phyloP scores from a whole-genome alignment of 1,284 basidiomycete species.

The Trichosporon sp. region DNA sequence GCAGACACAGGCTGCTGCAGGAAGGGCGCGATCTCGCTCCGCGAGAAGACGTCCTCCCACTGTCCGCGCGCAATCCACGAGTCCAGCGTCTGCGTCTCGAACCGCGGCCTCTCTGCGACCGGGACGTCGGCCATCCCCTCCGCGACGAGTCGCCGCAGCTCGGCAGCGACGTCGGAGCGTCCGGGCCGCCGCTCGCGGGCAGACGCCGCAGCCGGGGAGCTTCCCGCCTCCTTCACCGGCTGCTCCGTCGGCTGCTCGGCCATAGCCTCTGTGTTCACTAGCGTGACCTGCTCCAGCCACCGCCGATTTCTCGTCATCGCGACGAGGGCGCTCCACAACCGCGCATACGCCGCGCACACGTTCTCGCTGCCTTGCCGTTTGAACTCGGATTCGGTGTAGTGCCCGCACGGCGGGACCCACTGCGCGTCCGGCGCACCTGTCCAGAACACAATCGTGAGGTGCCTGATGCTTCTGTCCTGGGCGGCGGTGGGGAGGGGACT shows the following conservation, averaged over 20 bases:
- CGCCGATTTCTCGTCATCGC: too few relatives aligned
- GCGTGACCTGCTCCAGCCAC: too few relatives aligned
- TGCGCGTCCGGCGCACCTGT: background rate
- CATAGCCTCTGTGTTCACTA: too few relatives aligned
- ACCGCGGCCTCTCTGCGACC: background rate
- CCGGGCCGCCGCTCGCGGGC: too few relatives aligned
- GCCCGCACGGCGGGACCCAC: background rate
- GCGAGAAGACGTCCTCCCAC: background rate
- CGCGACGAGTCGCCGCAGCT: background rate
- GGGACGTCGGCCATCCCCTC: background rate
- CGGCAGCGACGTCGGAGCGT: too few relatives aligned
- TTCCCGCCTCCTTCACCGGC: too few relatives aligned
- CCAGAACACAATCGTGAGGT: background rate
- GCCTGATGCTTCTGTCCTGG: background rate
- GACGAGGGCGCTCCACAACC: background rate
- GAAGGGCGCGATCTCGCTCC: background rate
- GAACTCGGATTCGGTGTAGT: background rate
- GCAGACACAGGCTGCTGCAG: too few relatives aligned
- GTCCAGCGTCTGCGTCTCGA: background rate
- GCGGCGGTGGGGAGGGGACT: background rate
- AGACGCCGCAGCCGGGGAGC: too few relatives aligned
- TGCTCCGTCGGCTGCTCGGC: too few relatives aligned
- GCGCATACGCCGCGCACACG: background rate
- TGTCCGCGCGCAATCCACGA: background rate
- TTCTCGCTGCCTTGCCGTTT: background rate